These are phyloP conservation scores for Dothiorella sarmentorum DNA, from an alignment of 2,329 filamentous ascomycete species.

Conservation along the genomic window DNA sequence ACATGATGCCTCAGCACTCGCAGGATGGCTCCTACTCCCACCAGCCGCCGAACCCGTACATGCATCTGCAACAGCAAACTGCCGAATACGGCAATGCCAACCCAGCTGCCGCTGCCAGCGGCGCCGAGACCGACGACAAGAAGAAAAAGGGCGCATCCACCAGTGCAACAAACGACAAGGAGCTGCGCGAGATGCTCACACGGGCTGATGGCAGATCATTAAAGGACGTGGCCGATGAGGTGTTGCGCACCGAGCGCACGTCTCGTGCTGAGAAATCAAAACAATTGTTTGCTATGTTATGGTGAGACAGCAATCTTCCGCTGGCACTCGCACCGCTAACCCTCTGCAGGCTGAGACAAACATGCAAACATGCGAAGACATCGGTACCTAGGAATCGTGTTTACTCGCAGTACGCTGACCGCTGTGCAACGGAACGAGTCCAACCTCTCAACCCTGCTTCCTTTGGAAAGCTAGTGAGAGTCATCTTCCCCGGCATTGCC, in stretches of 20 bases:
- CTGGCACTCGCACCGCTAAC: slow-evolving; percentile 26
- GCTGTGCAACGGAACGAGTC: slow-evolving; percentile 88
- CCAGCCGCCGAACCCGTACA: slow-evolving; percentile 11
- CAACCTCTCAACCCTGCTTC: slow-evolving; percentile 95
- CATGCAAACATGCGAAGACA: slow-evolving; percentile 70
- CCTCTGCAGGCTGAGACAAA: slow-evolving; percentile 63
- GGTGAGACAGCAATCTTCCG: slow-evolving; percentile 53
- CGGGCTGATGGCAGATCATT: slow-evolving; percentile 65
- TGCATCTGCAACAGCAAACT: slow-evolving; percentile 10
- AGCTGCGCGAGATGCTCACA: slow-evolving; percentile 72
- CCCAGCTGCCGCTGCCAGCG: slow-evolving; percentile 10
- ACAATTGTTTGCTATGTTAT: slow-evolving; percentile 85
- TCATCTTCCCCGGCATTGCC: slow-evolving; percentile 92
- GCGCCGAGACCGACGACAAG: slow-evolving; percentile 38
- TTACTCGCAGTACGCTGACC: slow-evolving; percentile 90
- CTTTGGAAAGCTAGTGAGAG: slow-evolving; percentile 93
- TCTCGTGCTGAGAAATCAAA: slow-evolving; percentile 79
- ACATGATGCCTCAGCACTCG: slow-evolving; percentile 18
- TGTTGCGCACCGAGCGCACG: slow-evolving; percentile 75
- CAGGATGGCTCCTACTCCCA: slow-evolving; percentile 6
- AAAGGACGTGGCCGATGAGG: slow-evolving; percentile 69
- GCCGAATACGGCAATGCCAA: background rate
- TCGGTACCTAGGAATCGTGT: slow-evolving; percentile 91
- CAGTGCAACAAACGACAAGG: slow-evolving; percentile 75
- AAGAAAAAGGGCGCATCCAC: slow-evolving; percentile 61